phyloP scores from a whole-genome alignment of 768 basidiomycete genomes.

The Vararia minispora region DNA sequence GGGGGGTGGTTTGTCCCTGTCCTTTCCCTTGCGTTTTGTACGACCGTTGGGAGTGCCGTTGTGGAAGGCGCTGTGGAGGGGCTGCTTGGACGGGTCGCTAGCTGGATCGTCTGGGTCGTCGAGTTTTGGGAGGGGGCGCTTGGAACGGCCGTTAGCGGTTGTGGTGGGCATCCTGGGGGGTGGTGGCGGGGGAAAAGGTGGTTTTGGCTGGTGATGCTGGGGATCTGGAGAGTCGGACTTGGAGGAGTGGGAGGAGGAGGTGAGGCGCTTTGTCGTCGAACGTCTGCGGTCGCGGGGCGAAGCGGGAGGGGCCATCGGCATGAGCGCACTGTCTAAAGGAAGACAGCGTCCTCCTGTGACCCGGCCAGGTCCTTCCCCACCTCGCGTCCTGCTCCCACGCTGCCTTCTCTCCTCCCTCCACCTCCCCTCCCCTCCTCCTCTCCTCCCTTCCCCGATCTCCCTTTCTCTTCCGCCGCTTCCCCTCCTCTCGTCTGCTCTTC shows the following conservation, averaged over 20 bases:
- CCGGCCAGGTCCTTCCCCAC: no score
- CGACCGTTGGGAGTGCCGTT: conserved; percentile 23
- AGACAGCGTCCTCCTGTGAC: no score
- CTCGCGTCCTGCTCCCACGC: background rate
- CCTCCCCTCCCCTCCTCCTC: background rate
- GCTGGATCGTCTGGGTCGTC: conserved; percentile 60
- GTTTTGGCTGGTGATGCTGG: conserved; percentile 31
- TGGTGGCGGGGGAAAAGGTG: conserved; percentile 17
- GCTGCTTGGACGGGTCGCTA: conserved; percentile 41
- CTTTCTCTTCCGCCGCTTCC: background rate
- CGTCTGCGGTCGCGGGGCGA: no score
- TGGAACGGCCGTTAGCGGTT: conserved; percentile 35
- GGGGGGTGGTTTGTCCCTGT: conserved; percentile 36
- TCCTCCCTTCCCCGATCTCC: background rate
- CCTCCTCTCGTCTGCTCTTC: background rate
- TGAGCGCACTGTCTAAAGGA: no score
- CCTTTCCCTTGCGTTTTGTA: conserved; percentile 54
- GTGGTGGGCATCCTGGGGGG: no score
- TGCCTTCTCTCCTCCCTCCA: background rate
- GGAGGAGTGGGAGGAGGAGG: conserved; percentile 7
- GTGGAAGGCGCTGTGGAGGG: conserved; percentile 20
- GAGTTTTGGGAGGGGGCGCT: conserved; percentile 61
- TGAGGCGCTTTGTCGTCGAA: no score
- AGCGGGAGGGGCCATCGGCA: no score
- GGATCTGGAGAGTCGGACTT: conserved; percentile 29